Evolutionary conservation across 805 yeast genomes (phyloP).

Genomic region (Suhomyces xylopsoci): DNA sequence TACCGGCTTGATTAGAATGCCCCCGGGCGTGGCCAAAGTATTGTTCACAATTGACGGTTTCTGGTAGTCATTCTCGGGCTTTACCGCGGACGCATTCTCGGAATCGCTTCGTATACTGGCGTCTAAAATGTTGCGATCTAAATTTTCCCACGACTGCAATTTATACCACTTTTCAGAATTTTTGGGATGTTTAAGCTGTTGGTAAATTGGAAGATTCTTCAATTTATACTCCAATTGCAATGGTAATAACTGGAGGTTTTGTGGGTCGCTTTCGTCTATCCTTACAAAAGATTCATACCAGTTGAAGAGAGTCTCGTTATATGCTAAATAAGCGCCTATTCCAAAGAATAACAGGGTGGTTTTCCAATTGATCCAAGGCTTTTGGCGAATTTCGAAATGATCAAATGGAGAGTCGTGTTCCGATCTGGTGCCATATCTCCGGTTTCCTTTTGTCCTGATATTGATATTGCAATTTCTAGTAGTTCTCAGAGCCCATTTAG

Average conservation of each 20-base stretch:
- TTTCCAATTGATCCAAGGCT: slow-evolving; percentile 31
- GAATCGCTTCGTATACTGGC: slow-evolving; percentile 6
- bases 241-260: slow-evolving; percentile 24
- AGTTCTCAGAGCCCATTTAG: background rate
- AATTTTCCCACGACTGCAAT: slow-evolving; percentile 43
- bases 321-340: slow-evolving; percentile 33
- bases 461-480: background rate
- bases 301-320: slow-evolving; percentile 29
- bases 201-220: slow-evolving; percentile 48
- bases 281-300: slow-evolving; percentile 25
- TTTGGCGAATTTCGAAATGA: slow-evolving; percentile 21
- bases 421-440: slow-evolving; percentile 23
- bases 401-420: slow-evolving; percentile 32
- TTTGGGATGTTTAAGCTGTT: slow-evolving; percentile 42
- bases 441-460: background rate
- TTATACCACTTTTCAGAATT: slow-evolving; percentile 47
- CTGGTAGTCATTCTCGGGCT: slow-evolving; percentile 14
- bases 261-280: slow-evolving; percentile 17
- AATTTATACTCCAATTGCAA: slow-evolving; percentile 47
- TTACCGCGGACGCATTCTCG: slow-evolving; percentile 5
- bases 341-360: slow-evolving; percentile 24
- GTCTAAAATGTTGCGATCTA: slow-evolving; percentile 36
- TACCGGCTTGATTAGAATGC: slow-evolving; percentile 70
- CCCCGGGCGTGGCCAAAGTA: slow-evolving; percentile 72
- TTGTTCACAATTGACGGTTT: slow-evolving; percentile 27